Evolutionary conservation across 164 flowering plant genomes (phyloP).

Genomic region (Cinnamomum micranthum): DNA sequence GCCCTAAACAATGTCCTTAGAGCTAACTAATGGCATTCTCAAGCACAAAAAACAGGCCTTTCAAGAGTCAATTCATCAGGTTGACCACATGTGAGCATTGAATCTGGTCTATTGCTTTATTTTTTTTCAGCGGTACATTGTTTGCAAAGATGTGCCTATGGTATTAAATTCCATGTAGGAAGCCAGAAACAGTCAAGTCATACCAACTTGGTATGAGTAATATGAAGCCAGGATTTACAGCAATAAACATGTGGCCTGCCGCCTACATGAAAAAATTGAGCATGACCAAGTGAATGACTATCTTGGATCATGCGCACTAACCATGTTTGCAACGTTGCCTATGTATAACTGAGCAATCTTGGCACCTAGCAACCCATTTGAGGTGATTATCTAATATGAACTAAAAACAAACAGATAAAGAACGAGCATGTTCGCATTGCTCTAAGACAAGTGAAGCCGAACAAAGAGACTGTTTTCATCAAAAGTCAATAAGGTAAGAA

Average conservation of each 20-base stretch:
- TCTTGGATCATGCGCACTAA: background rate
- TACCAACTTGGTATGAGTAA: too few relatives aligned
- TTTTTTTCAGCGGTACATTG: background rate
- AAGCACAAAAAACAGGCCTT: too few relatives aligned
- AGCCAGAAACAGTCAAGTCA: too few relatives aligned
- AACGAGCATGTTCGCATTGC: background rate
- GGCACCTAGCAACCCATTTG: background rate
- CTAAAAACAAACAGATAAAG: background rate
- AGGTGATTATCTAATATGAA: background rate
- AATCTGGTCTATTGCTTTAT: background rate
- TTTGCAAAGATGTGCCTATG: too few relatives aligned
- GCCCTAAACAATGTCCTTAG: background rate
- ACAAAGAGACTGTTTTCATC: background rate
- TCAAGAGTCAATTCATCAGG: background rate
- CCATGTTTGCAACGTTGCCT: background rate
- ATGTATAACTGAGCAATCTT: background rate
- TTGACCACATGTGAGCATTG: background rate
- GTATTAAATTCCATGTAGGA: too few relatives aligned
- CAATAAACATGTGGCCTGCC: background rate
- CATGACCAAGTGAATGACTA: background rate
- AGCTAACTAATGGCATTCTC: background rate
- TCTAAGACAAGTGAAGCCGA: background rate
- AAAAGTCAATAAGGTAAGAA: background rate
- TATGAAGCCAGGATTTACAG: too few relatives aligned
- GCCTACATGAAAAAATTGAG: background rate